Evolutionary conservation across 257 asterid genomes (phyloP).

Genomic region (Salvia splendens): DNA sequence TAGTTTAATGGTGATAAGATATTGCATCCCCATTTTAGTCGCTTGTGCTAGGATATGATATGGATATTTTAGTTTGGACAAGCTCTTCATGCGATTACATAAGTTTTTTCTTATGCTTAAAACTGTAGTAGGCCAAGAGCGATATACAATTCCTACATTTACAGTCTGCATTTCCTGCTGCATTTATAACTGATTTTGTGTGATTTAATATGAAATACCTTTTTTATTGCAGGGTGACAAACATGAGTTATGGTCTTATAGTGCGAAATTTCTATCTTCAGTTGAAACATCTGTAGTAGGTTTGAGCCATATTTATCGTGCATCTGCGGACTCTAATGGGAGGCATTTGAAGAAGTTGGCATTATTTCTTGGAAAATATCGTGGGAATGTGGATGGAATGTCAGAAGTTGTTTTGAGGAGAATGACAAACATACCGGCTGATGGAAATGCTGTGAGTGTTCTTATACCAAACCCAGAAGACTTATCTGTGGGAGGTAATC

Average conservation of each 20-base stretch:
- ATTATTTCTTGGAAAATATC: slow-evolving; percentile 58
- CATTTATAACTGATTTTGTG: slow-evolving; percentile 13
- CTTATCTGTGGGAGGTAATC: slow-evolving; percentile 53
- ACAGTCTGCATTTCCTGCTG: slow-evolving; percentile 6
- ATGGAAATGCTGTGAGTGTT: slow-evolving; percentile 79
- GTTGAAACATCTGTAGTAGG: slow-evolving; percentile 83
- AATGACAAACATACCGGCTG: slow-evolving; percentile 66
- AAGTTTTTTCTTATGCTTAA: slow-evolving; percentile 8
- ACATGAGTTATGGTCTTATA: slow-evolving; percentile 37
- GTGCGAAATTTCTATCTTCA: slow-evolving; percentile 57
- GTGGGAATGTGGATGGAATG: slow-evolving; percentile 61
- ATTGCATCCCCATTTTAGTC: slow-evolving; percentile 1
- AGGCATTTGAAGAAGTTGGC: slow-evolving; percentile 75
- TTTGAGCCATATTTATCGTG: slow-evolving; percentile 69
- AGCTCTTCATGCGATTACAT: not conserved
- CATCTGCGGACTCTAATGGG: slow-evolving; percentile 68
- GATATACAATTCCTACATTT: slow-evolving; percentile 10
- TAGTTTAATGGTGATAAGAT: slow-evolving; percentile 3
- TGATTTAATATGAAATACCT: slow-evolving; percentile 6
- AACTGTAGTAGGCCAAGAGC: slow-evolving; percentile 1
- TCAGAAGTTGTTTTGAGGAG: slow-evolving; percentile 76
- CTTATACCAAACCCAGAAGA: slow-evolving; percentile 68
- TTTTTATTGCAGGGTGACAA: slow-evolving; percentile 46
- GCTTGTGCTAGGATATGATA: slow-evolving; percentile 1
- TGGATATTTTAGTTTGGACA: slow-evolving; percentile 19